Percentiles rank a stretch among this genome's conserved stretches.
phyloP scores from a whole-genome alignment of 306 rosid genomes.

The Cercis canadensis region DNA sequence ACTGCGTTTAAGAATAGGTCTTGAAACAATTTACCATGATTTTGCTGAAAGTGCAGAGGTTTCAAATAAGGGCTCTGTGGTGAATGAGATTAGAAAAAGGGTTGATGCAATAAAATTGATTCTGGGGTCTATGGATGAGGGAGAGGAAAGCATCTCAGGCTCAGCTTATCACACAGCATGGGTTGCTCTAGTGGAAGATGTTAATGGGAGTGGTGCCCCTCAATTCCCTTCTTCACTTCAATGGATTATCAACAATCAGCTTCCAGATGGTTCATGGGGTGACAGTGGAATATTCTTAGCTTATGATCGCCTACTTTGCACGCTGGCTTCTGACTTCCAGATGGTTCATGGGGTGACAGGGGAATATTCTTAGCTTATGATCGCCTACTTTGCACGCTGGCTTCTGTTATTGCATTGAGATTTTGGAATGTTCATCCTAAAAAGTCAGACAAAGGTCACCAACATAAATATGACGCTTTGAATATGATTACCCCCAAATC shows the following conservation, averaged over 20 bases:
- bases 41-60: too few species aligned
- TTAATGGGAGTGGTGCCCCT: conserved; percentile 46
- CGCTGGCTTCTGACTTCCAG: conserved; percentile 61
- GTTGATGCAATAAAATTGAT: conserved; percentile 44
- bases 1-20: too few species aligned
- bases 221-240: conserved; percentile 57
- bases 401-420: conserved; percentile 56
- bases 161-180: conserved; percentile 77
- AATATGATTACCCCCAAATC: too few species aligned
- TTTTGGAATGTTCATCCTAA: conserved; percentile 56
- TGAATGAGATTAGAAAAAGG: conserved; percentile 43
- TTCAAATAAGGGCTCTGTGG: neutral
- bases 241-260: conserved; percentile 68
- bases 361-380: conserved; percentile 55
- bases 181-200: conserved; percentile 59
- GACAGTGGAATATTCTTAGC: conserved; percentile 48
- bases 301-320: conserved; percentile 63
- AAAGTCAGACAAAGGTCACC: conserved; percentile 51
- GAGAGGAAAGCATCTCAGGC: conserved; percentile 57
- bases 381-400: conserved; percentile 62
- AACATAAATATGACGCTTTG: too few species aligned
- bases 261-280: conserved; percentile 73
- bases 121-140: conserved; percentile 53
- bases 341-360: conserved; percentile 73
- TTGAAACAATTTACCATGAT: too few species aligned